Evolutionary conservation across 768 basidiomycete species (phyloP), one percentile per base, ranked within the genome.

Genomic region (Mycena epipterygia): DNA sequence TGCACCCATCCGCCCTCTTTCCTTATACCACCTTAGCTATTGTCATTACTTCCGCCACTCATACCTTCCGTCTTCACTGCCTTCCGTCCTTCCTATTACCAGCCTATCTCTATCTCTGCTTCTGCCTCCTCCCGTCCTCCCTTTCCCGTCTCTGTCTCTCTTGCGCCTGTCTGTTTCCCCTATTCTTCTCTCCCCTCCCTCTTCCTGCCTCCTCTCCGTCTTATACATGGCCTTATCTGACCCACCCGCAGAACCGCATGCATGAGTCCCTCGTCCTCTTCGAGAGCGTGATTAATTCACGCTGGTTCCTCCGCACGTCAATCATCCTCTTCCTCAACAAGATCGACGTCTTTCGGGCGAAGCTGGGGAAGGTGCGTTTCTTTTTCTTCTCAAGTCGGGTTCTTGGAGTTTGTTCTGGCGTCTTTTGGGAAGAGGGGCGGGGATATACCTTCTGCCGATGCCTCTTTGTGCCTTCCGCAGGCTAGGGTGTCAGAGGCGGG

Each of bases 331-430:
- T 90, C 81, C 76, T 91, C 33, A 92, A 90, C 79, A 91, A 91
- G 82, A 93, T 93, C 58, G 91, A 93, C 67, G 88, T 94, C 4
- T 93, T 94, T 85, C 92, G 92, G 82, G 85, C 81, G 74, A 94
- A 73, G 63, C 55, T 73, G 13, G 39, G 27, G 4, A 70, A 70
- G 72, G 72, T 73, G 46, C 6, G 52, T 42, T 23, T 9, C 2
- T 46, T 11, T 37, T 7, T 25, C n/a, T 52, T 48, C 11, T 17
- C 33, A 1, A 5, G 27, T 48, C 29, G 21, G 30, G 21, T 9
- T 19, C 5, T 13, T 12, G 19, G 14, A 25, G 8, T 39, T 51
- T 14, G 30, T 39, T 19, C 6, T 1, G 30, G 9, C 21, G 5
- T 46, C 37, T 21, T 60, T 13, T 30, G 46, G 25, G 27, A 13